Conservation (phyloP, 2,329 filamentous ascomycete species). For the Hypoxylon sp. region DNA sequence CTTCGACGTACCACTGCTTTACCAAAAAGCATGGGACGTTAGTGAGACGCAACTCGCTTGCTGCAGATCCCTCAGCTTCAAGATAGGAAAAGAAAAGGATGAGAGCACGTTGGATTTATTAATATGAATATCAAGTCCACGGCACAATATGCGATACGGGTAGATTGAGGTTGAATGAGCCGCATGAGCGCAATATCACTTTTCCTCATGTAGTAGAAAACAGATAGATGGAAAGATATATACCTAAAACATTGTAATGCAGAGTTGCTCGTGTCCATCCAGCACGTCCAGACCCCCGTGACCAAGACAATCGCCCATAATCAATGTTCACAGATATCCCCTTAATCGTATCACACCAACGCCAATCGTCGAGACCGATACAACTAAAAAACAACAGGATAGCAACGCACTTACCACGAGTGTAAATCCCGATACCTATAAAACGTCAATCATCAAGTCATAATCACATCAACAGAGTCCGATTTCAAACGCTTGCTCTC, state of each 20-base stretch:
- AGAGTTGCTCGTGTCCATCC: background rate
- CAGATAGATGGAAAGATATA: slow-evolving; percentile 8
- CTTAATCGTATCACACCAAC: background rate
- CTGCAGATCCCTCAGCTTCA: background rate
- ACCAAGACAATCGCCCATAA: background rate
- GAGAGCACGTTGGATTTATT: background rate
- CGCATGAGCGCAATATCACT: slow-evolving; percentile 9
- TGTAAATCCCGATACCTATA: background rate
- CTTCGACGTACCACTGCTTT: background rate
- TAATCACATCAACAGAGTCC: background rate
- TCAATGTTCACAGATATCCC: background rate
- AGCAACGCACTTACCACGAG: background rate
- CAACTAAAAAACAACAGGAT: background rate
- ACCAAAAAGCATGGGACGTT: background rate
- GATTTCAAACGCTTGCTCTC: slow-evolving; percentile 14
- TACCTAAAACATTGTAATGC: background rate
- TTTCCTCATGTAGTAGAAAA: slow-evolving; percentile 5
- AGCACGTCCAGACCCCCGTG: background rate
- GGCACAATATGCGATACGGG: slow-evolving; percentile 10
- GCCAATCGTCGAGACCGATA: background rate
- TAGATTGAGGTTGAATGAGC: slow-evolving; percentile 6
- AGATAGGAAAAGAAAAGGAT: background rate
- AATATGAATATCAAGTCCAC: slow-evolving; percentile 3
- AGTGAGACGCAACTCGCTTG: background rate
- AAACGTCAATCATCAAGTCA: background rate